Evolutionary conservation across 192 early-diverging fungal species (phyloP), one percentile per base, ranked within the genome.

Genomic region (Podila epicladia): DNA sequence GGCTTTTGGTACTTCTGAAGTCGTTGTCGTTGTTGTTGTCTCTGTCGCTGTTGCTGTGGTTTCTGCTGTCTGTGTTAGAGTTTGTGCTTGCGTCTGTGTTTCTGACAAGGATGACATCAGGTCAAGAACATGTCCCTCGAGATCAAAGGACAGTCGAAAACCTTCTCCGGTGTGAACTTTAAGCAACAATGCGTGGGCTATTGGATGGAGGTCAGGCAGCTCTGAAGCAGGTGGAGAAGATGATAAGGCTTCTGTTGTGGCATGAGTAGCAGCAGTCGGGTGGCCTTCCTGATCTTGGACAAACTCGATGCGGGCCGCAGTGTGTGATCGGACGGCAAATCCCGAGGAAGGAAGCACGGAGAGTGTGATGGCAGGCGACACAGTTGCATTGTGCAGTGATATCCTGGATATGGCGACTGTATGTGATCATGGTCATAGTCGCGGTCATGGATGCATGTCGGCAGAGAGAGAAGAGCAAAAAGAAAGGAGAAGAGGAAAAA

Each of bases 111-210:
- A 60, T 20, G 75, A 13, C 45, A 45, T 26, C 22, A 48, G 49
- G 22, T 72, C 51, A 22, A 72, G 37, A 35, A 79, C 15, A 9
- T 49, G 37, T 1, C 76, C 70, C 32, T 68, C 60, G 31, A 80
- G 41, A 22, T 65, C 77, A 64, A 80, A 80, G 41, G 57, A 64
- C n/a, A 80, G 45, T 33, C 59, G 48, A 48, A 73, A 57, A n/a
- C 77, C 77, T 28, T 73, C 70, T 9, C 71, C 71, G 41, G 70
- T 62, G 2, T 67, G 71, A 55, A 73, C 69, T 26, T 80, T 80
- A 26, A 80, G 77, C 37, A 73, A 48, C 49, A 80, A 45, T 17
- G 67, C 62, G 13, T 35, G 62, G 4, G 55, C 13, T 45, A 32
- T 45, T 24, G 62, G 35, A 9, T 8, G 35, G 35, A 37, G 5